Conservation (phyloP, 2,329 filamentous ascomycete genomes). For the Fonsecaea multimorphosa region DNA sequence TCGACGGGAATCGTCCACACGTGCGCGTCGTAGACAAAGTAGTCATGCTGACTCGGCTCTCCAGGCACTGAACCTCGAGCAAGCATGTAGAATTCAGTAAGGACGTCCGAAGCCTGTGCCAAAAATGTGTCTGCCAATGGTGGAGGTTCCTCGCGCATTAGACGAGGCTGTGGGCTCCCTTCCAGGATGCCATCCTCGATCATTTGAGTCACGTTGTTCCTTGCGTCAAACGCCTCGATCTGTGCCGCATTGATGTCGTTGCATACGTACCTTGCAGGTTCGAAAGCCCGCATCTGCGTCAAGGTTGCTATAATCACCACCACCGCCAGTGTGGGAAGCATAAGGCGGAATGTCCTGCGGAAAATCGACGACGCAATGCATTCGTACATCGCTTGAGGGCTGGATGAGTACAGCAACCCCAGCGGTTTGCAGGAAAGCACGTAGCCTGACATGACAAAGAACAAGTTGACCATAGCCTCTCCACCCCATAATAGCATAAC, state of each 20-base stretch:
- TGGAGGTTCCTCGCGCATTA: slow-evolving; percentile 6
- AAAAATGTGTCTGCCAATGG: slow-evolving; percentile 37
- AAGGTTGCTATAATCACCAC: slow-evolving; percentile 44
- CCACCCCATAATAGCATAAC: slow-evolving; percentile 24
- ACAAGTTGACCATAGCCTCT: slow-evolving; percentile 47
- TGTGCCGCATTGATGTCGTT: slow-evolving; percentile 6
- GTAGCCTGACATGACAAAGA: slow-evolving; percentile 57
- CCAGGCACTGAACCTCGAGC: not conserved
- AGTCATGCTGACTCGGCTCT: not conserved
- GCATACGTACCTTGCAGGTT: slow-evolving; percentile 15
- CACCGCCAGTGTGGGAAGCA: slow-evolving; percentile 48
- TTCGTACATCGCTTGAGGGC: slow-evolving; percentile 10
- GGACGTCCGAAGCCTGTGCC: slow-evolving; percentile 3
- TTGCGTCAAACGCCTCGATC: not conserved
- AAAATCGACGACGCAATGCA: slow-evolving; percentile 52
- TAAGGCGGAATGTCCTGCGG: slow-evolving; percentile 50
- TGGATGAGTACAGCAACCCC: slow-evolving; percentile 35
- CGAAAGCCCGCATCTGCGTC: slow-evolving; percentile 11
- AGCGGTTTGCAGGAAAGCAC: slow-evolving; percentile 52
- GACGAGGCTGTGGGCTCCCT: not conserved
- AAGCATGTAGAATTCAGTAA: slow-evolving; percentile 1
- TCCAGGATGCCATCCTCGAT: not conserved
- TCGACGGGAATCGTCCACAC: slow-evolving; percentile 56
- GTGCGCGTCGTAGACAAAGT: slow-evolving; percentile 44
- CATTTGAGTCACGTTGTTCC: not conserved